Percentiles rank a stretch among this genome's conserved stretches.
Conservation (phyloP, 306 rosid species). For the Cucumis sativus region DNA sequence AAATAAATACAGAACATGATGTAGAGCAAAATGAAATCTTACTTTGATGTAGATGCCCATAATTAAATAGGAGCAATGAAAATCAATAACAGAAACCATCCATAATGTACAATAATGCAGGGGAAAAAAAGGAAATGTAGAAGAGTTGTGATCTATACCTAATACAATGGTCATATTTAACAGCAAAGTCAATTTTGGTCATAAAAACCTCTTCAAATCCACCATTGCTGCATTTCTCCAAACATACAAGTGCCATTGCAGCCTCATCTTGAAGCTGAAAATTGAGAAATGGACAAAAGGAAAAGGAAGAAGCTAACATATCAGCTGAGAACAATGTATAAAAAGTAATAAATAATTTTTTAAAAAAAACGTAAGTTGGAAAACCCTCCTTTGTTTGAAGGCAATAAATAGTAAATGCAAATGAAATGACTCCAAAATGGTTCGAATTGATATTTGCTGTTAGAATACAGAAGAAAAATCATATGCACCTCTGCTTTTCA, state of each 20-base stretch:
- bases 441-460: neutral
- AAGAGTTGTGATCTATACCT: constrained; percentile 37
- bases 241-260: constrained; percentile 49
- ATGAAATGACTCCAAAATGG: neutral
- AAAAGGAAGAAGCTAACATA: neutral
- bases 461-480: neutral
- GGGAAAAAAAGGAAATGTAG: neutral
- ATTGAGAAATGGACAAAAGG: constrained; percentile 2
- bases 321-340: neutral
- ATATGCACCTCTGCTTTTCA: neutral
- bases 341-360: no score
- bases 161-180: constrained; percentile 68
- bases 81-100: constrained; percentile 3
- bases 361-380: neutral
- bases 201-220: constrained; percentile 85
- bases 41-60: neutral
- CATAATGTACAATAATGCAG: neutral
- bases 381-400: neutral
- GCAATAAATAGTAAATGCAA: neutral
- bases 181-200: constrained; percentile 69
- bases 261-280: constrained; percentile 82
- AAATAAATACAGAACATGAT: constrained; percentile 15
- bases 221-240: constrained; percentile 59
- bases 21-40: neutral
- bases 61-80: neutral